A percentile compares a stretch with the other conserved stretches of the same genome.
phyloP scores from a whole-genome alignment of 1,284 basidiomycete genomes.

The Apiotrichum gamsii region DNA sequence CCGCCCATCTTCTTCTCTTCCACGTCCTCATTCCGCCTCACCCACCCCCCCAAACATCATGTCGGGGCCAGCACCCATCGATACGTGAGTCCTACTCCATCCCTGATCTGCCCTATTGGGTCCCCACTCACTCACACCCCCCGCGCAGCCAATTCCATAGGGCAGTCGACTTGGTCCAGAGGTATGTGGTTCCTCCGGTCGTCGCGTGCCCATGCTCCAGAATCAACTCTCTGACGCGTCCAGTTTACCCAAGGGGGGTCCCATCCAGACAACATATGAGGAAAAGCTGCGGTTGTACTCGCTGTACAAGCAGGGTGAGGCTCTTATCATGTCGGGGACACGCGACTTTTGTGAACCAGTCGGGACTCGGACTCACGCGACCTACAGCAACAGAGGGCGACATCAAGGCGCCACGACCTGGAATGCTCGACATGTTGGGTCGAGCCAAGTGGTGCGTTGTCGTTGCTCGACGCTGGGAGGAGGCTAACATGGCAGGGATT shows the following conservation, averaged over 20 bases:
- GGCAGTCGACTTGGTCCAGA: conserved; percentile 88
- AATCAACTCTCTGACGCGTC: not conserved
- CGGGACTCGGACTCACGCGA: not conserved
- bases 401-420: conserved; percentile 32
- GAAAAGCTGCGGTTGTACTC: conserved; percentile 94
- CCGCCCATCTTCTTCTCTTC: not conserved
- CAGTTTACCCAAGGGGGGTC: conserved; percentile 80
- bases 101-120: not conserved
- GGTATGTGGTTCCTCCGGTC: conserved; percentile 18
- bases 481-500: conserved; percentile 66
- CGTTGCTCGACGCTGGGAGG: conserved; percentile 33
- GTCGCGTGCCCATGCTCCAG: not conserved
- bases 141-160: conserved; percentile 70
- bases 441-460: conserved; percentile 85
- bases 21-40: not conserved
- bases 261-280: conserved; percentile 93
- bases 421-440: conserved; percentile 66
- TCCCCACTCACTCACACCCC: not conserved
- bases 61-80: conserved; percentile 16
- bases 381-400: conserved; percentile 45
- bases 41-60: conserved; percentile 1
- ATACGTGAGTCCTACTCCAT: conserved; percentile 26
- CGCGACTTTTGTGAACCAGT: no score
- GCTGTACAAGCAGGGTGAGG: conserved; percentile 82
- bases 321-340: not conserved